Base-by-base conservation (phyloP, 495 filamentous ascomycete genomes). In the Bombardia bombarda region DNA sequence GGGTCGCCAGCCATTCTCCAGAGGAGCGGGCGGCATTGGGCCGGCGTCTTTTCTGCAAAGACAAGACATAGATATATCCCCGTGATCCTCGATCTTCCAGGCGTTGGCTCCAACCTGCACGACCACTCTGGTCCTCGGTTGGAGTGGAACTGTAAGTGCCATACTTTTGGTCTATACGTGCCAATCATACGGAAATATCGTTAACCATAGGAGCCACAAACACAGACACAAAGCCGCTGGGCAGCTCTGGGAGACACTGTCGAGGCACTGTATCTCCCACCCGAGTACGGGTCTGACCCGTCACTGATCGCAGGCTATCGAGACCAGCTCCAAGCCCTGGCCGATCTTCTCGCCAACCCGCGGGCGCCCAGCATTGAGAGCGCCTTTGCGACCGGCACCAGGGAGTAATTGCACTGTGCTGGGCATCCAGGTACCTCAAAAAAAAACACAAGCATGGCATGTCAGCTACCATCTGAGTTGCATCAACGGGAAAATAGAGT, bases 381-480 rank as follows among this genome's bases (percentile, higher is more conserved):
- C 32, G 50, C 63, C 2, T 54, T 61, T 9, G 40, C 38, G 7
- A 26, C 40, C 0, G 51, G 51, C n/a, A n/a, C n/a, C n/a, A n/a
- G n/a, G n/a, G n/a, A n/a, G n/a, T n/a, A n/a, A n/a, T n/a, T n/a
- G n/a, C n/a, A n/a, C n/a, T n/a, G n/a, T n/a, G n/a, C n/a, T n/a
- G n/a, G n/a, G n/a, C n/a, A n/a, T n/a, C n/a, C n/a, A n/a, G n/a
- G n/a, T n/a, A n/a, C n/a, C n/a, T n/a, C n/a, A n/a, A n/a, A n/a
- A n/a, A n/a, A n/a, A n/a, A n/a, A n/a, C n/a, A n/a, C n/a, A n/a
- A n/a, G n/a, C n/a, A n/a, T n/a, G n/a, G n/a, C n/a, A n/a, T n/a
- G n/a, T n/a, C n/a, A n/a, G n/a, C n/a, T n/a, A n/a, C n/a, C n/a
- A n/a, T n/a, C n/a, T n/a, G n/a, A n/a, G n/a, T n/a, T n/a, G n/a